phyloP scores from a whole-genome alignment of 495 filamentous ascomycete species.

The Penicillium robsamsonii region DNA sequence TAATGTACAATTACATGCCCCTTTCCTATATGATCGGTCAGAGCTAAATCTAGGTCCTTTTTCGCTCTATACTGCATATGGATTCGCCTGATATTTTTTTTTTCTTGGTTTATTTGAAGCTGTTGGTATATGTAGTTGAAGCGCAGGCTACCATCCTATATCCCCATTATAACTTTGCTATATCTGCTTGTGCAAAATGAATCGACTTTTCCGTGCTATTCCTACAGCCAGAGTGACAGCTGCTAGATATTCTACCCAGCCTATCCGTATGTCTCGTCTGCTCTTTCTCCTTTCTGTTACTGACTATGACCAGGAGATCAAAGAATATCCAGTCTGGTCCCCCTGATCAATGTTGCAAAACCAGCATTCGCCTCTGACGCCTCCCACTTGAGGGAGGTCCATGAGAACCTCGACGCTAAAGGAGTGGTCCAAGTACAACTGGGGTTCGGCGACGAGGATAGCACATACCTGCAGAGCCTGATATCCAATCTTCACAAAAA shows the following conservation, averaged over 20 bases:
- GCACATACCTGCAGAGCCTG: constrained; percentile 30
- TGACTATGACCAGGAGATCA: background rate
- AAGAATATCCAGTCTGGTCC: background rate
- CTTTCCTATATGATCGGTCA: background rate
- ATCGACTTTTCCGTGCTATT: background rate
- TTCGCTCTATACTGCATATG: background rate
- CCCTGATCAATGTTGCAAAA: background rate
- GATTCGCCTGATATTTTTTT: background rate
- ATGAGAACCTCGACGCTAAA: background rate
- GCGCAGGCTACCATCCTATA: background rate
- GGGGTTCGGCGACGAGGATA: constrained; percentile 24
- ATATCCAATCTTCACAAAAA: constrained; percentile 27
- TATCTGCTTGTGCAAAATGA: background rate
- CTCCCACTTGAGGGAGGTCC: background rate
- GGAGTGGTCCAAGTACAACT: constrained; percentile 31
- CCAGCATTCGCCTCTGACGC: background rate
- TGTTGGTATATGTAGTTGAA: background rate
- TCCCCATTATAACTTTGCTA: background rate
- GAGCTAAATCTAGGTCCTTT: background rate
- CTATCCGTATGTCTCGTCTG: background rate
- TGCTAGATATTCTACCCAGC: background rate
- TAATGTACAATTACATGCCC: background rate
- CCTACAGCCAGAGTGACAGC: background rate
- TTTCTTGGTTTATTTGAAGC: background rate
- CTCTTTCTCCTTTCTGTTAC: background rate